phyloP scores from a whole-genome alignment of 441 rosid species.

The Populus hybrid region DNA sequence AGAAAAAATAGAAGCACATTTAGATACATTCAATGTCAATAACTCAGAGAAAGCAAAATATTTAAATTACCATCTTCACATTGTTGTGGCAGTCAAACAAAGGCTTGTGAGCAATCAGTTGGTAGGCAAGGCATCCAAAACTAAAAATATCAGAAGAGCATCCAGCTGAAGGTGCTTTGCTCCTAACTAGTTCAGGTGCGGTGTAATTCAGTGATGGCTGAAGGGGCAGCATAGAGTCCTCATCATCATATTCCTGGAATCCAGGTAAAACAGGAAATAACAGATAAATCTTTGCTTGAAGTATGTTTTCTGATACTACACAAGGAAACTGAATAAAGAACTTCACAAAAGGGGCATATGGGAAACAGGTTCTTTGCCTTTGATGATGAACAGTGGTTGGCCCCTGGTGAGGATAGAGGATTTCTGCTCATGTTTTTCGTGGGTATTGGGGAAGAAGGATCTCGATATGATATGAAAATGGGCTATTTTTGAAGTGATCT shows the following conservation, averaged over 20 bases:
- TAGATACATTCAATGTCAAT: conserved; percentile 6
- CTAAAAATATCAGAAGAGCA: conserved; percentile 82
- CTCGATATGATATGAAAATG: not conserved
- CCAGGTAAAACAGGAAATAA: conserved; percentile 18
- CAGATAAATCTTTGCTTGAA: not conserved
- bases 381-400: not conserved
- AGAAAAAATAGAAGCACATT: not conserved
- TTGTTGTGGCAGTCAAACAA: conserved; percentile 91
- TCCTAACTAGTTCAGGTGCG: conserved; percentile 90
- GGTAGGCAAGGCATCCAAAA: conserved; percentile 87
- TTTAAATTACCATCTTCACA: conserved; percentile 79
- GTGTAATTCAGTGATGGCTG: conserved; percentile 91
- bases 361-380: not conserved
- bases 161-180: conserved; percentile 65
- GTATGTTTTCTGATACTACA: not conserved
- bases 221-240: conserved; percentile 84
- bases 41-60: not conserved
- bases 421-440: not conserved
- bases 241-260: conserved; percentile 91
- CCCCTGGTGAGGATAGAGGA: not conserved
- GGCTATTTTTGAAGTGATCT: not conserved
- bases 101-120: conserved; percentile 83
- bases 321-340: not conserved
- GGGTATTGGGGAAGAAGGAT: not conserved
- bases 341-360: not conserved